These are phyloP conservation scores for Calocybe gangraenosa DNA, from an alignment of 768 basidiomycete species.

Conservation along the genomic window DNA sequence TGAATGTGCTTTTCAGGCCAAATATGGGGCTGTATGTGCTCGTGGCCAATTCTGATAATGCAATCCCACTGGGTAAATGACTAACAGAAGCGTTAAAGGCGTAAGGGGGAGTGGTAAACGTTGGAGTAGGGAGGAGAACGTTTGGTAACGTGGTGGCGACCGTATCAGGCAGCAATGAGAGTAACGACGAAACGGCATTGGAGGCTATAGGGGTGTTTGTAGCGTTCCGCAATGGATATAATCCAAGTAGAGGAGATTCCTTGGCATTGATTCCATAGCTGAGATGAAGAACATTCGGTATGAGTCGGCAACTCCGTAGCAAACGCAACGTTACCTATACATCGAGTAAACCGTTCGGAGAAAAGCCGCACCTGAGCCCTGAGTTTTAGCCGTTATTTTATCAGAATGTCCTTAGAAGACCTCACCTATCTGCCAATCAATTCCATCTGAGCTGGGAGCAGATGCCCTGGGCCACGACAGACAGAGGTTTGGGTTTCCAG, in stretches of 20 bases:
- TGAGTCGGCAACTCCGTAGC: background rate
- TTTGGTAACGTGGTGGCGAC: constrained; percentile 73
- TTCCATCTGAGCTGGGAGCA: constrained; percentile 64
- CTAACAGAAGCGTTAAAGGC: constrained; percentile 64
- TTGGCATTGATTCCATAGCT: constrained; percentile 74
- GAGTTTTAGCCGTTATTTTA: no score
- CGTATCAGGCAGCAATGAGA: constrained; percentile 51
- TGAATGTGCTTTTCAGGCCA: constrained; percentile 31
- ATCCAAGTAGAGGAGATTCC: constrained; percentile 75
- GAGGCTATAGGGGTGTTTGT: constrained; percentile 38
- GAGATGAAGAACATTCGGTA: background rate
- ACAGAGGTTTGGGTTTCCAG: constrained; percentile 62
- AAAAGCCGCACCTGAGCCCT: constrained; percentile 62
- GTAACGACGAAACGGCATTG: constrained; percentile 40
- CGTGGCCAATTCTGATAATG: constrained; percentile 59
- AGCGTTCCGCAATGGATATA: constrained; percentile 56
- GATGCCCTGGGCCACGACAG: constrained; percentile 70
- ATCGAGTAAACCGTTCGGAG: constrained; percentile 74
- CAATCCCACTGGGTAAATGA: constrained; percentile 50
- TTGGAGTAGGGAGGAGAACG: constrained; percentile 60
- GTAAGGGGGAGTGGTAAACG: constrained; percentile 60
- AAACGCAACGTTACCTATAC: constrained; percentile 51
- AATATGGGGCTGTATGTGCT: constrained; percentile 67
- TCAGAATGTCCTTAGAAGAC: background rate
- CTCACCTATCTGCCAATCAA: constrained; percentile 81